These are phyloP conservation scores for Trichomonas vaginalis DNA, from an alignment of 208 protist species.

Conservation along the genomic window DNA sequence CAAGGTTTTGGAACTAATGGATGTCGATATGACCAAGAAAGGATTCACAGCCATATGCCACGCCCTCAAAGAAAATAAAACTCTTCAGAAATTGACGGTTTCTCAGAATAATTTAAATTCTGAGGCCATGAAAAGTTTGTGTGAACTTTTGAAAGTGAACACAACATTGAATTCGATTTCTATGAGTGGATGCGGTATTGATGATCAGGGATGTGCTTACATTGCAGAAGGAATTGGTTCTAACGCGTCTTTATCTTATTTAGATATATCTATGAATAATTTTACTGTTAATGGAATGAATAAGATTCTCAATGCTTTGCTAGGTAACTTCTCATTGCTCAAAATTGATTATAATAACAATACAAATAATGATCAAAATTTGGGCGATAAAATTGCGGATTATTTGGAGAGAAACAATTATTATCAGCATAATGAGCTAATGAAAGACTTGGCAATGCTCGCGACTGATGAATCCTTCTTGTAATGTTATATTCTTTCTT, in stretches of 20 bases:
- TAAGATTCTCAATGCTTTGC: not conserved
- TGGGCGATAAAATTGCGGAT: not conserved
- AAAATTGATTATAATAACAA: not conserved
- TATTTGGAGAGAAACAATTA: conserved; percentile 16
- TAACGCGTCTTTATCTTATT: not conserved
- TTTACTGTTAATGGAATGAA: not conserved
- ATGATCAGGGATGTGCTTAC: not conserved
- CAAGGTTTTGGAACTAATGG: not conserved
- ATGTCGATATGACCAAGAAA: not conserved
- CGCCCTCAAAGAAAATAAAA: not conserved
- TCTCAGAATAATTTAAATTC: not conserved
- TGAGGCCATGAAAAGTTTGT: not conserved
- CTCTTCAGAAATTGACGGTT: not conserved
- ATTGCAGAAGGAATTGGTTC: not conserved
- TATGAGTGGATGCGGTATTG: not conserved
- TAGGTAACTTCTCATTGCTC: not conserved
- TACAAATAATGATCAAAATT: not conserved
- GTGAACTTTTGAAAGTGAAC: not conserved
- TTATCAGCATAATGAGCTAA: not conserved
- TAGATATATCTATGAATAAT: not conserved
- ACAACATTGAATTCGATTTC: not conserved
- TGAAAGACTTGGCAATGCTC: not conserved
- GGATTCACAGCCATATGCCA: not conserved
- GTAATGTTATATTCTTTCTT: not conserved
- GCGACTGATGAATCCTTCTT: not conserved